Conservation (phyloP, 2,329 filamentous ascomycete species). For the Cytospora schulzeri region DNA sequence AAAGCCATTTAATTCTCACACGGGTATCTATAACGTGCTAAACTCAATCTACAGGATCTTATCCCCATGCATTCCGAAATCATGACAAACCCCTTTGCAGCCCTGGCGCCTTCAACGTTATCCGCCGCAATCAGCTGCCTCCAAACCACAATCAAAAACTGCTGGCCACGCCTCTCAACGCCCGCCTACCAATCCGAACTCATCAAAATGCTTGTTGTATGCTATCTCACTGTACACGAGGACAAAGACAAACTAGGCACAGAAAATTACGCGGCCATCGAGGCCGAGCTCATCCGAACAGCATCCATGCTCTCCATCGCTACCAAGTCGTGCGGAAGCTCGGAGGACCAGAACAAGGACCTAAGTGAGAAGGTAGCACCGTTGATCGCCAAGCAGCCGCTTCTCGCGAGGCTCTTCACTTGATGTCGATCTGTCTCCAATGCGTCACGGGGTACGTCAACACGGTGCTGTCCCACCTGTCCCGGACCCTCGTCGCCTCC, state of each 20-base stretch:
- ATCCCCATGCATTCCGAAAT: conserved; percentile 67
- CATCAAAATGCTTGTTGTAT: conserved; percentile 61
- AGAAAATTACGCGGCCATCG: conserved; percentile 38
- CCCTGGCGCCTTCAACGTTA: conserved; percentile 56
- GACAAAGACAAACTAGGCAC: conserved; percentile 31
- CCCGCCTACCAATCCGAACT: conserved; percentile 63
- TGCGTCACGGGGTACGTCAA: conserved; percentile 17
- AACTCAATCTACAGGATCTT: conserved; percentile 53
- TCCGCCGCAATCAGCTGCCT: conserved; percentile 55
- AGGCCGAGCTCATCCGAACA: conserved; percentile 38
- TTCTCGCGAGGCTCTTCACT: conserved; percentile 39
- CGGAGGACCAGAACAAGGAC: conserved; percentile 24
- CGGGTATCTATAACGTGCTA: conserved; percentile 13
- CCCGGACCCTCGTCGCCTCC: background rate
- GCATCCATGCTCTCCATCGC: conserved; percentile 41
- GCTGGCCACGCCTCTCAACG: conserved; percentile 67
- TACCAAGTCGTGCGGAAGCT: conserved; percentile 31
- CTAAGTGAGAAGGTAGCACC: conserved; percentile 37
- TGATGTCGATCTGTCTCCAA: background rate
- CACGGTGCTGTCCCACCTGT: conserved; percentile 20
- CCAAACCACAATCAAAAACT: conserved; percentile 59
- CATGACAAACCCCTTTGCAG: conserved; percentile 69
- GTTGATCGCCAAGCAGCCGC: conserved; percentile 42
- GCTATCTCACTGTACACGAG: conserved; percentile 62
- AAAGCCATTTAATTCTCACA: conserved; percentile 31